Evolutionary conservation across 139 green algal genomes (phyloP), one percentile per base, ranked within the genome.

Genomic region (Parachlorella kessleri): DNA sequence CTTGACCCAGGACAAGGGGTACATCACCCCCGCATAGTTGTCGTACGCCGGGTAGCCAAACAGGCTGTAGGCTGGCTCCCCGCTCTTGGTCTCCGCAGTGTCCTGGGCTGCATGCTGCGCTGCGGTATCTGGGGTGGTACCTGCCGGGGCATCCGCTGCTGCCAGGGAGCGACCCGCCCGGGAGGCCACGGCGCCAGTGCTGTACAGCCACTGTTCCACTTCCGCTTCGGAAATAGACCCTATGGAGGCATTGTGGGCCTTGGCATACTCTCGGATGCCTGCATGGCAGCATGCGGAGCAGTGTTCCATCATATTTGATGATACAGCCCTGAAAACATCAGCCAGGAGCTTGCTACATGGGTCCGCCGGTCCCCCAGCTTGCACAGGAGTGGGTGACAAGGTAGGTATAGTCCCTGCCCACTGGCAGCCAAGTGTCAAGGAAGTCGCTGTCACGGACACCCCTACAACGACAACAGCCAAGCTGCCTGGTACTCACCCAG

Each of bases 1-100:
- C 28, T 78, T 24, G 26, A 91, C 86, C 91, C 91, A 94, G 18
- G n/a, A 9, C 55, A 94, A 81, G 0, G 90, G 88, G 72, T 91
- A 94, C 85, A 91, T 93, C 55, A 92, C 88, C 32, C 90, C 90
- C 69, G 82, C 66, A 53, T 91, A 95, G 80, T 96, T 96, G 66
- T 94, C 91, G 59, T 93, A 87, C 1, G 86, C 91, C 0, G 92
- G 89, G 79, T 91, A 96, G 26, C 87, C 87, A 69, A 96, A 94
- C 30, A 96, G 87, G 71, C 77, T 88, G 76, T 87, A n/a, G n/a
- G n/a, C n/a, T n/a, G n/a, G n/a, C n/a, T n/a, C n/a, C n/a, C n/a
- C n/a, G n/a, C n/a, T n/a, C n/a, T n/a, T n/a, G n/a, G n/a, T n/a
- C n/a, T n/a, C n/a, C n/a, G n/a, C n/a, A n/a, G n/a, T n/a, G n/a